Percentiles rank a stretch among this genome's conserved stretches.
Conservation (phyloP, 164 flowering plant species). For the Santalum album region DNA sequence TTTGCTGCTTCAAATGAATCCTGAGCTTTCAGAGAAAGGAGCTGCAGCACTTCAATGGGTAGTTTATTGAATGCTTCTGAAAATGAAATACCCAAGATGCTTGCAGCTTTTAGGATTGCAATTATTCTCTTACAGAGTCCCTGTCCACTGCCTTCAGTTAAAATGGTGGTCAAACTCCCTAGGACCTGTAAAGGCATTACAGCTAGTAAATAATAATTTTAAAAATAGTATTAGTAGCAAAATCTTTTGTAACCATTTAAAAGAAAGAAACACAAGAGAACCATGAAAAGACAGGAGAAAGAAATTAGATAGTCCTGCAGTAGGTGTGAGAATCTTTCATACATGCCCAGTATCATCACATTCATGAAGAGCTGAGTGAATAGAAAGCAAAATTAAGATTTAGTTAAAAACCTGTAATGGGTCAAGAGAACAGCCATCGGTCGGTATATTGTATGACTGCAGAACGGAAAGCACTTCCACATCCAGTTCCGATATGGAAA, state of each 20-base stretch:
- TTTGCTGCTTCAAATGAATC: slow-evolving; percentile 94
- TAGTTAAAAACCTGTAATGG: slow-evolving; percentile 63
- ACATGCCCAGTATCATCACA: too few relatives aligned
- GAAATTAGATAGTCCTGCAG: too few relatives aligned
- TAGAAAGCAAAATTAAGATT: background rate
- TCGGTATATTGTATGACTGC: slow-evolving; percentile 34
- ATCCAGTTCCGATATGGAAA: slow-evolving; percentile 46
- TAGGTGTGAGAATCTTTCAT: too few relatives aligned
- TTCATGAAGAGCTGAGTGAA: background rate
- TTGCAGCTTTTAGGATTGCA: slow-evolving; percentile 85
- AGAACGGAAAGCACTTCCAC: slow-evolving; percentile 53
- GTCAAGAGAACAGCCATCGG: slow-evolving; percentile 27
- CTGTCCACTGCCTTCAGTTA: slow-evolving; percentile 69
- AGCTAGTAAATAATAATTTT: background rate
- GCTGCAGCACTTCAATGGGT: slow-evolving; percentile 81
- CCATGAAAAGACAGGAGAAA: too few relatives aligned
- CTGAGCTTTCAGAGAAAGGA: slow-evolving; percentile 98
- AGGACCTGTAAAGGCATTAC: slow-evolving; percentile 37
- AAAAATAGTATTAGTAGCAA: background rate
- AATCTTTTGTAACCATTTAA: background rate
- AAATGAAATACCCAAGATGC: slow-evolving; percentile 72
- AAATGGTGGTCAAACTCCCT: slow-evolving; percentile 50
- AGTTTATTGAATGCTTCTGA: slow-evolving; percentile 81
- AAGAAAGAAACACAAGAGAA: too few relatives aligned
- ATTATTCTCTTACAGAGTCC: slow-evolving; percentile 82